Evolutionary conservation across 2,329 filamentous ascomycete genomes (phyloP).

Genomic region (Fusarium fracticaudum): DNA sequence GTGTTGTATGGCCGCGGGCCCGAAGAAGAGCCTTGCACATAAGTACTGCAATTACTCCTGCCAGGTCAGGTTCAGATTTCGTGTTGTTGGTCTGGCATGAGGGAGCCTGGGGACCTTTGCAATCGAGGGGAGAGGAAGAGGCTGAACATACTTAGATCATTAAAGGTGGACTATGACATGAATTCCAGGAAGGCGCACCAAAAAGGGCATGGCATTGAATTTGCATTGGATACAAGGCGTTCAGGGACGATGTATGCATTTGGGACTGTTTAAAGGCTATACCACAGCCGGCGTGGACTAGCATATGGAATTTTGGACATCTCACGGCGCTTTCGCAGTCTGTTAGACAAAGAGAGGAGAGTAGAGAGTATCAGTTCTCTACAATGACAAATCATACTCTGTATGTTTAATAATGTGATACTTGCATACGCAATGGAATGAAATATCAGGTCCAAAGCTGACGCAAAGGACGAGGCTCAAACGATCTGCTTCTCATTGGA

Average conservation of each 20-base stretch:
- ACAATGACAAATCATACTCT: not conserved
- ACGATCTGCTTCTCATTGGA: slow-evolving; percentile 13
- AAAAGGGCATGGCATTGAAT: slow-evolving; percentile 20
- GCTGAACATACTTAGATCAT: not conserved
- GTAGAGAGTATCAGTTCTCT: not conserved
- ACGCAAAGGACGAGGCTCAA: slow-evolving; percentile 32
- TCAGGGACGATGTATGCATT: slow-evolving; percentile 12
- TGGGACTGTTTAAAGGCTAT: not conserved
- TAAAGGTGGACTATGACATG: not conserved
- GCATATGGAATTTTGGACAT: not conserved
- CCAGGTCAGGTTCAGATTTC: not conserved
- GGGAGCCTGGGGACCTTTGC: not conserved
- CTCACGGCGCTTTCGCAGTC: not conserved
- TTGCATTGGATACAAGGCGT: slow-evolving; percentile 39
- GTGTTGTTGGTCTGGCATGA: not conserved
- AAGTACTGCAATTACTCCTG: not conserved
- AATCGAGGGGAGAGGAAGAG: not conserved
- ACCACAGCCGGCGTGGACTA: not conserved
- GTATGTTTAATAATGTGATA: not conserved
- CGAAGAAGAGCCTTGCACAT: not conserved
- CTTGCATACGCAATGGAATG: not conserved
- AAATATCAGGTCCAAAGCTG: slow-evolving; percentile 7
- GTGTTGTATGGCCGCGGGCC: not conserved
- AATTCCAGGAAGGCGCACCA: slow-evolving; percentile 6
- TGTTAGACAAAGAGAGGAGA: slow-evolving; percentile 1